Evolutionary conservation across 257 asterid genomes (phyloP).

Genomic region (Solanum sitiens): DNA sequence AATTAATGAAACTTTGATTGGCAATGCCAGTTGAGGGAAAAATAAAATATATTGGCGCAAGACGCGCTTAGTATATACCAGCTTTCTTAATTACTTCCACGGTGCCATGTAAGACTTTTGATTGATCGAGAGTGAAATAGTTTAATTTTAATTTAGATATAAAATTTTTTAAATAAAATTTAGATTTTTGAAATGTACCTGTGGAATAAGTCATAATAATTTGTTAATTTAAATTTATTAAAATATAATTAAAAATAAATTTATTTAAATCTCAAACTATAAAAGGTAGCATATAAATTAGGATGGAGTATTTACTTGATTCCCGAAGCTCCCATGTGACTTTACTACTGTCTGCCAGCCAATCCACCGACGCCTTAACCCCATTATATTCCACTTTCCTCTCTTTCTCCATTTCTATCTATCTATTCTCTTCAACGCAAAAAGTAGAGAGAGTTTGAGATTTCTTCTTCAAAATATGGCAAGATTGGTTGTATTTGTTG

Average conservation of each 20-base stretch:
- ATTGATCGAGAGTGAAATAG: too few species aligned
- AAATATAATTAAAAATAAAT: too few species aligned
- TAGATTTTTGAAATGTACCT: too few species aligned
- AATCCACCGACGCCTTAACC: conserved; percentile 10
- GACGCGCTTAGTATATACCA: conserved; percentile 22
- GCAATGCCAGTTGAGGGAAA: neutral
- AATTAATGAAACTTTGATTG: neutral
- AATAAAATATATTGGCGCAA: neutral
- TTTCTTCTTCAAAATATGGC: conserved; percentile 25
- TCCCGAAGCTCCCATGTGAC: conserved; percentile 13
- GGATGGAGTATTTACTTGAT: neutral
- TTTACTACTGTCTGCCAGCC: conserved; percentile 26
- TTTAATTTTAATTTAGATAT: rapidly evolving
- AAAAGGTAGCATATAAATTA: too few species aligned
- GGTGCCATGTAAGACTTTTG: neutral
- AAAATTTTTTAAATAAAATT: too few species aligned
- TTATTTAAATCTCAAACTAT: neutral
- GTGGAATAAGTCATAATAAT: too few species aligned
- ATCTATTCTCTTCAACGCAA: neutral
- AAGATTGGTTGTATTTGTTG: conserved; percentile 21
- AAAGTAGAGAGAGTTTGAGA: neutral
- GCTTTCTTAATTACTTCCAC: neutral
- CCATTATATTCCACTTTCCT: neutral
- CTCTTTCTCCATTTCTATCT: neutral
- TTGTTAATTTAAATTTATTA: too few species aligned